Percentiles rank a stretch among this genome's conserved stretches.
Conservation (phyloP, 2,329 filamentous ascomycete genomes). For the Alternaria angustiovoidea region DNA sequence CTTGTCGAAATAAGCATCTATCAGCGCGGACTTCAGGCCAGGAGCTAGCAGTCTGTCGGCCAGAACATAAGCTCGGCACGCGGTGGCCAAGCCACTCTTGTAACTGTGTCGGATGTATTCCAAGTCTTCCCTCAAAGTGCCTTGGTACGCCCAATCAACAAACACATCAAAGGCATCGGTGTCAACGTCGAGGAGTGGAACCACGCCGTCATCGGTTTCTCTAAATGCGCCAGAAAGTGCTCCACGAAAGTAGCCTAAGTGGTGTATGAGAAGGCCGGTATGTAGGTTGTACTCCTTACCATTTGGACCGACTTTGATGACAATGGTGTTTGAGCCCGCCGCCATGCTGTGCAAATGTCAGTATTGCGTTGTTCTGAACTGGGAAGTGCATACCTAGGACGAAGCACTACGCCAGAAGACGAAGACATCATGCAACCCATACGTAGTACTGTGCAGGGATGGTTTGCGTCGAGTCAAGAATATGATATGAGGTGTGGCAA, state of each 20-base stretch:
- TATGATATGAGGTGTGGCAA: not conserved
- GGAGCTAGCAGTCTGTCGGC: not conserved
- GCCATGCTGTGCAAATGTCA: not conserved
- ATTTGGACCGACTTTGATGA: constrained; percentile 1
- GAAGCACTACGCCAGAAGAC: not conserved
- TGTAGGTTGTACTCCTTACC: constrained; percentile 9
- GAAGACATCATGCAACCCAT: not conserved
- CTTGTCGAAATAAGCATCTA: not conserved
- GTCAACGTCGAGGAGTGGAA: not conserved
- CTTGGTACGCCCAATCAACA: not conserved
- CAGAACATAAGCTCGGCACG: not conserved
- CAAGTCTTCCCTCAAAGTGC: not conserved
- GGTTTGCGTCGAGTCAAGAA: not conserved
- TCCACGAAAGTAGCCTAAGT: constrained; percentile 7
- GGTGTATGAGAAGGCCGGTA: not conserved
- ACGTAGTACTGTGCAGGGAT: not conserved
- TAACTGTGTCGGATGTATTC: not conserved
- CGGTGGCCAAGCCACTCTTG: not conserved
- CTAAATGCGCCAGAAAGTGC: constrained; percentile 4
- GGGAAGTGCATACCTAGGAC: not conserved
- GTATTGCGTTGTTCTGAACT: no score
- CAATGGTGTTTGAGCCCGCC: not conserved
- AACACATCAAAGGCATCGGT: not conserved
- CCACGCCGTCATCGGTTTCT: not conserved
- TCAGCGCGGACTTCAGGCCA: not conserved